A percentile compares a stretch with the other conserved stretches of the same genome.
Conservation (phyloP, 2,329 filamentous ascomycete genomes). For the Diaporthe citri region DNA sequence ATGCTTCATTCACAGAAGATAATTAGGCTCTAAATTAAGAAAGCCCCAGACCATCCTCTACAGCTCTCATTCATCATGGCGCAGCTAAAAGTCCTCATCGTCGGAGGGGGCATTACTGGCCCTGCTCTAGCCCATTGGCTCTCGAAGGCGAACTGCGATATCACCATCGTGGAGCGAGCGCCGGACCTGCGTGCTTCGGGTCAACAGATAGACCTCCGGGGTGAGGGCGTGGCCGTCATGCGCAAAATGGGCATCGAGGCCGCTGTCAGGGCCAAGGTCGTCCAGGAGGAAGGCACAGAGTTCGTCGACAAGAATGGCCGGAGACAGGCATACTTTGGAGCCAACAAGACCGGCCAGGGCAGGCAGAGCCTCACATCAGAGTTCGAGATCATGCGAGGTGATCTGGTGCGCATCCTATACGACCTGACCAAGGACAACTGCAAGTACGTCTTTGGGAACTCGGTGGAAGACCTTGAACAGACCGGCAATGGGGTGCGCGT, state of each 20-base stretch:
- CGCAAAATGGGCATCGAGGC: slow-evolving; percentile 44
- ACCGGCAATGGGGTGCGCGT: slow-evolving; percentile 52
- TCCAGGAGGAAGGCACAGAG: slow-evolving; percentile 53
- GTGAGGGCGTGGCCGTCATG: slow-evolving; percentile 44
- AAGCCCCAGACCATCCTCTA: not conserved
- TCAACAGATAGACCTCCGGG: slow-evolving; percentile 48
- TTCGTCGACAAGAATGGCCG: slow-evolving; percentile 58
- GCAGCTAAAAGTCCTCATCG: slow-evolving; percentile 34
- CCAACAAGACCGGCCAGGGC: slow-evolving; percentile 56
- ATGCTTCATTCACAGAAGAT: not conserved
- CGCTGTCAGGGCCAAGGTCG: slow-evolving; percentile 37
- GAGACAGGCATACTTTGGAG: slow-evolving; percentile 54
- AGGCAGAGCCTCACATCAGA: slow-evolving; percentile 64
- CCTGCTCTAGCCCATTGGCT: slow-evolving; percentile 46
- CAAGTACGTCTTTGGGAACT: slow-evolving; percentile 48
- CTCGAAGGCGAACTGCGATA: slow-evolving; percentile 41
- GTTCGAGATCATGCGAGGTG: slow-evolving; percentile 71
- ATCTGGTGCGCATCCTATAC: slow-evolving; percentile 65
- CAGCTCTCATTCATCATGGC: slow-evolving; percentile 8
- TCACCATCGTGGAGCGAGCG: slow-evolving; percentile 47
- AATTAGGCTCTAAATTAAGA: not conserved
- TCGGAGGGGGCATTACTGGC: slow-evolving; percentile 45
- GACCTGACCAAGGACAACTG: slow-evolving; percentile 50
- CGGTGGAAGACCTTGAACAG: slow-evolving; percentile 48
- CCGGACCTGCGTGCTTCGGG: slow-evolving; percentile 42